phyloP scores from a whole-genome alignment of 805 yeast species.

The Yamadazyma kitorensis region DNA sequence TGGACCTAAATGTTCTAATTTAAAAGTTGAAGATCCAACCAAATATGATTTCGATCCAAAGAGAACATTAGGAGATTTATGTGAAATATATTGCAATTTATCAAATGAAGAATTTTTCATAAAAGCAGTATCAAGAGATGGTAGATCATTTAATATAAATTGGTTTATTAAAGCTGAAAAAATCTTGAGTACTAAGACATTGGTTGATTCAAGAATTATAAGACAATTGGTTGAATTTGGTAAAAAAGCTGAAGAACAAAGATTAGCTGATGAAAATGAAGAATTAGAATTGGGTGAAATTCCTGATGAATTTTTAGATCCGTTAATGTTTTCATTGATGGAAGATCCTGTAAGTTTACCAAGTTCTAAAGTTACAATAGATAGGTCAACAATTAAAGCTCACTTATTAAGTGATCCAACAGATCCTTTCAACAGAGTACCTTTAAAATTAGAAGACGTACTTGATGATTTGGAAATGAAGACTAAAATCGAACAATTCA shows the following conservation, averaged over 20 bases:
- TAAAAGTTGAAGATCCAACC: slow-evolving; percentile 82
- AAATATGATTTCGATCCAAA: slow-evolving; percentile 82
- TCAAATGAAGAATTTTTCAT: slow-evolving; percentile 63
- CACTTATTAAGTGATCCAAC: slow-evolving; percentile 93
- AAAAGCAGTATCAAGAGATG: slow-evolving; percentile 82
- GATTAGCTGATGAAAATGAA: slow-evolving; percentile 68
- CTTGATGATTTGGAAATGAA: slow-evolving; percentile 71
- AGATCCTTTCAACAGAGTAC: slow-evolving; percentile 95
- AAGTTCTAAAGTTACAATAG: slow-evolving; percentile 78
- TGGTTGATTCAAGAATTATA: slow-evolving; percentile 48
- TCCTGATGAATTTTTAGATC: slow-evolving; percentile 96
- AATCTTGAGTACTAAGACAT: slow-evolving; percentile 58
- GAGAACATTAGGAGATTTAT: slow-evolving; percentile 61
- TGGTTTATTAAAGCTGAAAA: slow-evolving; percentile 69
- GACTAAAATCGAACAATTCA: slow-evolving; percentile 49
- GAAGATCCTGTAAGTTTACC: slow-evolving; percentile 96
- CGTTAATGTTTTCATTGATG: slow-evolving; percentile 94
- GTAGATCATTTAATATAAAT: slow-evolving; percentile 74
- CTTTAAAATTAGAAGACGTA: slow-evolving; percentile 86
- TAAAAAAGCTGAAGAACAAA: slow-evolving; percentile 58
- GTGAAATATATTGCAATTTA: slow-evolving; percentile 74
- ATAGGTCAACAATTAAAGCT: slow-evolving; percentile 86
- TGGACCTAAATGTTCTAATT: slow-evolving; percentile 89
- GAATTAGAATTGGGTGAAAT: slow-evolving; percentile 87
- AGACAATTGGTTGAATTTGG: slow-evolving; percentile 54